Evolutionary conservation across 164 flowering plant species (phyloP).

Genomic region (Piper longum): DNA sequence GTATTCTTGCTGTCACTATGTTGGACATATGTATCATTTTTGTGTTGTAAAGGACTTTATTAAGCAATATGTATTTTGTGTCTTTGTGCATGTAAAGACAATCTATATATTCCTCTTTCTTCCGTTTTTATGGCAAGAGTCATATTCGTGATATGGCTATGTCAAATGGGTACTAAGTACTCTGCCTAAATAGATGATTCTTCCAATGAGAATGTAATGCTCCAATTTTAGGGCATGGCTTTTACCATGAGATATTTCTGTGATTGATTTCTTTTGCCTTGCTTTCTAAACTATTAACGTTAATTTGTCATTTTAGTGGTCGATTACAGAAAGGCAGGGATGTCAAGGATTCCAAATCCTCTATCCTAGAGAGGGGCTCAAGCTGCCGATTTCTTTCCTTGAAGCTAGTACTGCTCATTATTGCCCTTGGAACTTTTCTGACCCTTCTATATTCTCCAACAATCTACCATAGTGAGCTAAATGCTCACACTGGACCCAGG

Average conservation of each 20-base stretch:
- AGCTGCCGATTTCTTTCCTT: conserved; percentile 37
- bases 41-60: too few species aligned
- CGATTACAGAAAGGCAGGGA: conserved; percentile 29
- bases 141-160: not conserved
- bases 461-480: conserved; percentile 25
- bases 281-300: not conserved
- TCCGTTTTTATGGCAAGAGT: not conserved
- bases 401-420: conserved; percentile 39
- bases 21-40: too few species aligned
- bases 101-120: too few species aligned
- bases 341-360: conserved; percentile 31
- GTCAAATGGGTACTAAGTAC: not conserved
- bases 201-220: not conserved
- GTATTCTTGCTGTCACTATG: too few species aligned
- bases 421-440: conserved; percentile 37
- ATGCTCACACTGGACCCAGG: conserved; percentile 28
- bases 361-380: conserved; percentile 30
- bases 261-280: not conserved
- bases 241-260: not conserved
- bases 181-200: not conserved
- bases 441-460: conserved; percentile 49
- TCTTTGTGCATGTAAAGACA: too few species aligned
- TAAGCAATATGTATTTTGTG: too few species aligned
- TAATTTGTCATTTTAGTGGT: not conserved
- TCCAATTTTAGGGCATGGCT: not conserved